A percentile compares a stretch with the other conserved stretches of the same genome.
These are phyloP conservation scores for Hypericum androsaemum DNA, from an alignment of 345 rosid species.

Conservation along the genomic window DNA sequence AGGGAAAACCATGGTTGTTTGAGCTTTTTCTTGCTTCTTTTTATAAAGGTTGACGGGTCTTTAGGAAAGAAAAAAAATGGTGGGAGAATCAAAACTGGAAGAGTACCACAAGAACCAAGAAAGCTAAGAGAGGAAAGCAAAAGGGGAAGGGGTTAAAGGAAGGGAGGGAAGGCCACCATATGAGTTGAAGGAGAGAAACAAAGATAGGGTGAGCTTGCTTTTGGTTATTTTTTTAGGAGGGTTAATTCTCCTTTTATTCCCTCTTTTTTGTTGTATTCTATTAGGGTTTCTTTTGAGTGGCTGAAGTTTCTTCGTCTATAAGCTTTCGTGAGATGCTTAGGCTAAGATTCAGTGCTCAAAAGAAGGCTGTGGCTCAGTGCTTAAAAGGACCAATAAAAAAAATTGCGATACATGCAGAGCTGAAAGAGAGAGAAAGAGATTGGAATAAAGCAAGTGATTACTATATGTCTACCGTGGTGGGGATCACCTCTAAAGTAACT, in stretches of 20 bases:
- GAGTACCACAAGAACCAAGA: conserved; percentile 35
- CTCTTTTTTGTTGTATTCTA: conserved; percentile 37
- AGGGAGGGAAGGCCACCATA: conserved; percentile 21
- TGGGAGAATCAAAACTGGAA: conserved; percentile 45
- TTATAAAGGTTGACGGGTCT: conserved; percentile 59
- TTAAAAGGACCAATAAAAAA: too few relatives aligned
- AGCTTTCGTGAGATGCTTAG: conserved; percentile 34
- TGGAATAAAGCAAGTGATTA: conserved; percentile 12
- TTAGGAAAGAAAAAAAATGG: conserved; percentile 38
- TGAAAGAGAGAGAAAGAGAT: not conserved
- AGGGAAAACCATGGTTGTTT: conserved; percentile 54
- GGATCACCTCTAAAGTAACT: conserved; percentile 12
- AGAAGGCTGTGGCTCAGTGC: conserved; percentile 4
- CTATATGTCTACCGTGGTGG: conserved; percentile 27
- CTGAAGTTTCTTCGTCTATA: conserved; percentile 40
- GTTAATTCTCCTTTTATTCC: conserved; percentile 24
- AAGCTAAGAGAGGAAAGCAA: conserved; percentile 23
- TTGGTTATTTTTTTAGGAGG: conserved; percentile 7
- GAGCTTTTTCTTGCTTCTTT: conserved; percentile 25
- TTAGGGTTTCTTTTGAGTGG: conserved; percentile 63
- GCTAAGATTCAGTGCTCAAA: conserved; percentile 25
- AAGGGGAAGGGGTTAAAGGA: conserved; percentile 15
- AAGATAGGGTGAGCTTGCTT: conserved; percentile 3
- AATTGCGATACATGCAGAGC: conserved; percentile 24
- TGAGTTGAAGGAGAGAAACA: conserved; percentile 15